phyloP scores from a whole-genome alignment of 352 stramenopile genomes.

The Globisporangium mamillatum region DNA sequence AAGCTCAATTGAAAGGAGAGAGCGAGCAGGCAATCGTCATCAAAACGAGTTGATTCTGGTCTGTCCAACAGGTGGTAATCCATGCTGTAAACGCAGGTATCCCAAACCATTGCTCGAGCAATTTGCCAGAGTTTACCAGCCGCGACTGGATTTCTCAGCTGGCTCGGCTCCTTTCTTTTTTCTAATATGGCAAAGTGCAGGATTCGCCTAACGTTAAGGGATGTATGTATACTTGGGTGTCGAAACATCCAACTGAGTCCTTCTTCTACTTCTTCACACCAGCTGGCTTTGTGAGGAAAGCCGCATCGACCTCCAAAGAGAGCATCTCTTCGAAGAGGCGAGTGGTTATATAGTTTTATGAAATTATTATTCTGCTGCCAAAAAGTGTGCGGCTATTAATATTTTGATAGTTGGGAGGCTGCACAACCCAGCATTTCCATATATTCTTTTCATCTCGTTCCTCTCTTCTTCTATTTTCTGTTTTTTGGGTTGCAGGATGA shows the following conservation, averaged over 20 bases:
- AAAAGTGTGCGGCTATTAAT: background rate
- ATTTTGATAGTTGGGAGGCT: constrained; percentile 1
- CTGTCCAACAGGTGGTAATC: no score
- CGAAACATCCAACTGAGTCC: no score
- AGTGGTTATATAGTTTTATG: background rate
- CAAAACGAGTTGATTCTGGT: no score
- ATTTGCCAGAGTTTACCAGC: no score
- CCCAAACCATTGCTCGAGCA: no score
- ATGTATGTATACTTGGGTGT: background rate
- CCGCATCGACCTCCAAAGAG: background rate
- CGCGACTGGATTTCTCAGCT: no score
- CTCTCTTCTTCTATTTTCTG: background rate
- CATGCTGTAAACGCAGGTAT: no score
- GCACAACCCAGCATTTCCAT: background rate
- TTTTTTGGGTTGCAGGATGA: background rate
- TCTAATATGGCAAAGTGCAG: background rate
- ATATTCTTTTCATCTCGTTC: background rate
- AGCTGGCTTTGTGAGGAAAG: background rate
- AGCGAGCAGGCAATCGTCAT: no score
- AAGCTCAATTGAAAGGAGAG: no score
- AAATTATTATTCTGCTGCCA: background rate
- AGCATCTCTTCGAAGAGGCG: background rate
- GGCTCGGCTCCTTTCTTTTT: background rate
- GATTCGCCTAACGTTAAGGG: background rate
- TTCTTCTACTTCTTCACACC: no score